phyloP scores from a whole-genome alignment of 495 filamentous ascomycete genomes.

The Chaetomium tenue region DNA sequence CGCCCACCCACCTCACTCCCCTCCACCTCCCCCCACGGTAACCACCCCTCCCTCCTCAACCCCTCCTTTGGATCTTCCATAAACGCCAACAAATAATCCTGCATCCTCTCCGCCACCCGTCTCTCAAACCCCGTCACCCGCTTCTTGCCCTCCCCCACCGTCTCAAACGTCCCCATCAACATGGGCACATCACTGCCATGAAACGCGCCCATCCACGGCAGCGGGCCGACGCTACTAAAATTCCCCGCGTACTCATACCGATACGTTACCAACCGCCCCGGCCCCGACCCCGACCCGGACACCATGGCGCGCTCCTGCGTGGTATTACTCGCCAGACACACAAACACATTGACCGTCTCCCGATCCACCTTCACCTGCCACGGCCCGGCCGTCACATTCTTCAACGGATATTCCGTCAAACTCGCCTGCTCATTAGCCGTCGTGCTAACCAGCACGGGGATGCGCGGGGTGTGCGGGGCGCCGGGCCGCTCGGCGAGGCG shows the following conservation, averaged over 20 bases:
- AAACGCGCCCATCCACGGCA: constrained; percentile 51
- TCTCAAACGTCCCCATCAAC: constrained; percentile 45
- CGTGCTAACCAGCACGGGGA: constrained; percentile 44
- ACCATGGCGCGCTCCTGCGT: constrained; percentile 24
- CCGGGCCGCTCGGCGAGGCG: constrained; percentile 27
- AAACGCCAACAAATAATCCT: constrained; percentile 47
- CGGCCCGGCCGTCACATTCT: constrained; percentile 35
- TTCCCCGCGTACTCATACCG: constrained; percentile 54
- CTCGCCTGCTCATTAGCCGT: constrained; percentile 45
- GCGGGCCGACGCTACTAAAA: constrained; percentile 46
- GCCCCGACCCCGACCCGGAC: too few species aligned
- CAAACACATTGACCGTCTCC: constrained; percentile 37
- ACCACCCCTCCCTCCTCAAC: constrained; percentile 27
- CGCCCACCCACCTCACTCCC: constrained; percentile 2
- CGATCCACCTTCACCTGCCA: constrained; percentile 34
- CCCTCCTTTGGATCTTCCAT: constrained; percentile 44
- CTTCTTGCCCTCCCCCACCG: constrained; percentile 25
- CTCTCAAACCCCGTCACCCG: constrained; percentile 37
- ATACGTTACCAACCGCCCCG: constrained; percentile 41
- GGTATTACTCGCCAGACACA: constrained; percentile 41
- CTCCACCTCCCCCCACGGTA: constrained; percentile 20
- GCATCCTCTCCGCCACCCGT: constrained; percentile 42
- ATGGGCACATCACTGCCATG: constrained; percentile 49
- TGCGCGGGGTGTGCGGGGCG: constrained; percentile 14
- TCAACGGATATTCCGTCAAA: constrained; percentile 38